Percentiles rank a stretch among this genome's conserved stretches.
Evolutionary conservation across 2,329 filamentous ascomycete species (phyloP).

Genomic region (Podosphaera aphanis): DNA sequence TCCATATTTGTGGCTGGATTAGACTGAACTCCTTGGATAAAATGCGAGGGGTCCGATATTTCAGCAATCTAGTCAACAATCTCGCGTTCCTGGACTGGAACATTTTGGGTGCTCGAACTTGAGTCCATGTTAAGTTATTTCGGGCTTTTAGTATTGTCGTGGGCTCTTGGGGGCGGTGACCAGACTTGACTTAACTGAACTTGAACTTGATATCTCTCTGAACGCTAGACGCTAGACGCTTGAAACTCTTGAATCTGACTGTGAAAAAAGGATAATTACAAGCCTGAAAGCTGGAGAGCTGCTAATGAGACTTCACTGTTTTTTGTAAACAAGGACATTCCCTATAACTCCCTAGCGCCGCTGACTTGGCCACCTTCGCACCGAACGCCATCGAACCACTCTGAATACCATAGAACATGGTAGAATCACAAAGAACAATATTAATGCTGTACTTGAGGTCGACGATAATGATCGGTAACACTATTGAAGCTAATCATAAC

Average conservation of each 20-base stretch:
- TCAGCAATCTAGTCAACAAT: neutral
- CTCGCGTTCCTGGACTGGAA: neutral
- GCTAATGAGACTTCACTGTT: too few species aligned
- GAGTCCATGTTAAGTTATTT: neutral
- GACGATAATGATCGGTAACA: neutral
- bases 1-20: neutral
- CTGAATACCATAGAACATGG: conserved; percentile 38
- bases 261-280: too few species aligned
- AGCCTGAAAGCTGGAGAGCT: too few species aligned
- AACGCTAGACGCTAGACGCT: too few species aligned
- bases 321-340: too few species aligned
- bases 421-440: conserved; percentile 31
- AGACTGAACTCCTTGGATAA: neutral
- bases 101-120: neutral
- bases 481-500: neutral
- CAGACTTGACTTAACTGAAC: too few species aligned
- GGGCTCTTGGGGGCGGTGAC: too few species aligned
- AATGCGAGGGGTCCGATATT: neutral
- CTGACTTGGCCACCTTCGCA: too few species aligned
- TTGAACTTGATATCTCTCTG: too few species aligned
- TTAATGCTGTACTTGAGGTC: neutral
- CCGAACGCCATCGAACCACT: too few species aligned
- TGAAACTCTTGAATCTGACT: too few species aligned
- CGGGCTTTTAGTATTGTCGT: neutral
- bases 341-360: too few species aligned